Percentiles rank a stretch among this genome's conserved stretches.
These are phyloP conservation scores for Hippophae tibetana DNA, from an alignment of 306 rosid species.

Conservation along the genomic window DNA sequence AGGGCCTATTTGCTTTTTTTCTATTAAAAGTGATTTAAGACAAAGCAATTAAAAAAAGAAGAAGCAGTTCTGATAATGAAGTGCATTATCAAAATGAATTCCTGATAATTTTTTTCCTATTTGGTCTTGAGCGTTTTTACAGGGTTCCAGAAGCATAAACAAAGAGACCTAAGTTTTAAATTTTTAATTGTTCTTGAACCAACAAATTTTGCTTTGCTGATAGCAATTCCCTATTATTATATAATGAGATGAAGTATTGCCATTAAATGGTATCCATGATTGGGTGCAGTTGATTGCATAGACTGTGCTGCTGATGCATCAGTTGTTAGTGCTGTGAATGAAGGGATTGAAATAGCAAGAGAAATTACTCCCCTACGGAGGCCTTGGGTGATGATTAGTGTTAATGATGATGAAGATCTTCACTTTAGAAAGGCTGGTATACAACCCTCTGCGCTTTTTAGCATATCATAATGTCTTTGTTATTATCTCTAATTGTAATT, in stretches of 20 bases:
- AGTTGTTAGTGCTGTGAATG: constrained; percentile 78
- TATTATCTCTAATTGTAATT: not conserved
- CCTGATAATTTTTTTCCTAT: no score
- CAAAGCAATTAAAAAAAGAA: no score
- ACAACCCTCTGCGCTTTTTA: constrained; percentile 3
- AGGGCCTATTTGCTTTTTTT: no score
- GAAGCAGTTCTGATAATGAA: no score
- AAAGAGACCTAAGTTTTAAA: no score
- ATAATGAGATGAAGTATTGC: not conserved
- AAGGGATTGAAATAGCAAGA: constrained; percentile 73
- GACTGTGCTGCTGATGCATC: constrained; percentile 94
- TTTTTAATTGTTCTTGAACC: no score
- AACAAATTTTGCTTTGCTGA: no score
- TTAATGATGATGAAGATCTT: constrained; percentile 85
- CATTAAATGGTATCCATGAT: not conserved
- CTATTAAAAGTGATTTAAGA: no score
- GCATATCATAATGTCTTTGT: not conserved
- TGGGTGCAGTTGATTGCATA: constrained; percentile 85
- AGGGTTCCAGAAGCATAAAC: no score
- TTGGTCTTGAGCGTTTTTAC: no score
- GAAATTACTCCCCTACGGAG: constrained; percentile 34
- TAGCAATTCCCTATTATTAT: not conserved
- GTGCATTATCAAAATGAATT: no score
- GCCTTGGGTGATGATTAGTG: constrained; percentile 94
- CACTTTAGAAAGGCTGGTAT: constrained; percentile 79